Conservation (phyloP, 345 rosid genomes). For the Pistacia atlantica region DNA sequence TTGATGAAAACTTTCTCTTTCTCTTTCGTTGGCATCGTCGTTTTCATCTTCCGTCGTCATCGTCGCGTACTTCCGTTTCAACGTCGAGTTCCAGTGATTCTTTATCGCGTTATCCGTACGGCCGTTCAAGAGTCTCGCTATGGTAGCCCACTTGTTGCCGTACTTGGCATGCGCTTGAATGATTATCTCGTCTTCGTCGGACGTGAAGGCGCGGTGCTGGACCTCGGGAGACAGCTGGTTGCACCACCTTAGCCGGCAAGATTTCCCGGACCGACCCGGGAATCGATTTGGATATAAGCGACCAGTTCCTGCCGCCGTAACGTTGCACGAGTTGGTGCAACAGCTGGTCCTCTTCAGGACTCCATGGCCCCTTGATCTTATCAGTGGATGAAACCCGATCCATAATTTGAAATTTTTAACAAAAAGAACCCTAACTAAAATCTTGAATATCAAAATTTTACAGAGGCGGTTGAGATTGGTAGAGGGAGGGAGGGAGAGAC, state of each 20-base stretch:
- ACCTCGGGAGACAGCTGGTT: conserved; percentile 68
- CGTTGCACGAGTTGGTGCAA: conserved; percentile 42
- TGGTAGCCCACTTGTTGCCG: conserved; percentile 69
- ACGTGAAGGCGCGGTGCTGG: conserved; percentile 49
- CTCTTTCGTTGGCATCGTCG: background rate
- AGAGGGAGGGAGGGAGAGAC: background rate
- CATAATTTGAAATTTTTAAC: background rate
- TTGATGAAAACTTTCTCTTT: background rate
- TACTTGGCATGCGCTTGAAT: conserved; percentile 45
- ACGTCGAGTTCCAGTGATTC: conserved; percentile 70
- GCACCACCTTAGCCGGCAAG: conserved; percentile 71
- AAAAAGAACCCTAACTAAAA: background rate
- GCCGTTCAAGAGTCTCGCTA: conserved; percentile 54
- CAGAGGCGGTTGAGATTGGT: no score
- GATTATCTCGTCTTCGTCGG: conserved; percentile 59
- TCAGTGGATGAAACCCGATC: conserved; percentile 19
- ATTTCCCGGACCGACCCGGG: conserved; percentile 67
- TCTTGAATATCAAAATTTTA: background rate
- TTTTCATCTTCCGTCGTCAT: background rate
- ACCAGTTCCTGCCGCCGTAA: conserved; percentile 64
- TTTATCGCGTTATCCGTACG: conserved; percentile 65
- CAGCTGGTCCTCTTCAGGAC: conserved; percentile 56
- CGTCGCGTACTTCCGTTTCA: conserved; percentile 39
- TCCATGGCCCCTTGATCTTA: conserved; percentile 62
- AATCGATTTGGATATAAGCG: conserved; percentile 48